Conservation (phyloP, 805 yeast species). For the Yamadazyma tumulicola region DNA sequence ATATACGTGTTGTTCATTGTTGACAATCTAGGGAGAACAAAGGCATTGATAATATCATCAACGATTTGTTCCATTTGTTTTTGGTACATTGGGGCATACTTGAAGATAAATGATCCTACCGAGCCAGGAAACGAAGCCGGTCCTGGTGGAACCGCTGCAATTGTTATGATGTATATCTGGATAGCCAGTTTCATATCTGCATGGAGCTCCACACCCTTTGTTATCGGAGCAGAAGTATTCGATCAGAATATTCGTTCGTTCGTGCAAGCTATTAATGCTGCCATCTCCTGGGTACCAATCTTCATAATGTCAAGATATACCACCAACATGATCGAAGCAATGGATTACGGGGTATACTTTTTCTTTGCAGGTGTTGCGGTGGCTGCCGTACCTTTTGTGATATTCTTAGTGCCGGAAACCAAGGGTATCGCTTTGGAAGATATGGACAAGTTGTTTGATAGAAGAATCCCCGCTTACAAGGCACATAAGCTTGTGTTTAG, state of each 20-base stretch:
- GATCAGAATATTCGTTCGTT: constrained; percentile 39
- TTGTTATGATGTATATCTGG: constrained; percentile 41
- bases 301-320: constrained; percentile 36
- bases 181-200: constrained; percentile 38
- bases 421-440: constrained; percentile 10
- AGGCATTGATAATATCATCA: constrained; percentile 34
- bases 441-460: constrained; percentile 18
- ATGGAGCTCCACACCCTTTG: constrained; percentile 42
- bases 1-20: constrained; percentile 33
- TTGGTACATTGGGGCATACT: constrained; percentile 39
- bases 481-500: constrained; percentile 20
- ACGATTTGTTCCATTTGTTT: constrained; percentile 31
- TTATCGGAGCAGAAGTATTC: constrained; percentile 37
- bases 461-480: constrained; percentile 21
- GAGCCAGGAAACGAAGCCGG: constrained; percentile 28
- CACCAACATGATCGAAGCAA: constrained; percentile 29
- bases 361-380: constrained; percentile 6
- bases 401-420: constrained; percentile 8
- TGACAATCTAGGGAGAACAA: constrained; percentile 33
- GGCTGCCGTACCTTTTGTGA: constrained; percentile 6
- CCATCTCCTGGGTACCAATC: constrained; percentile 38
- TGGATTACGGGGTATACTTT: constrained; percentile 18
- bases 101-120: constrained; percentile 33
- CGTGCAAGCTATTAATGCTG: constrained; percentile 39
- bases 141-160: constrained; percentile 38